A percentile compares a stretch with the other conserved stretches of the same genome.
Conservation (phyloP, 2,329 filamentous ascomycete genomes). For the Seiridium unicorne region DNA sequence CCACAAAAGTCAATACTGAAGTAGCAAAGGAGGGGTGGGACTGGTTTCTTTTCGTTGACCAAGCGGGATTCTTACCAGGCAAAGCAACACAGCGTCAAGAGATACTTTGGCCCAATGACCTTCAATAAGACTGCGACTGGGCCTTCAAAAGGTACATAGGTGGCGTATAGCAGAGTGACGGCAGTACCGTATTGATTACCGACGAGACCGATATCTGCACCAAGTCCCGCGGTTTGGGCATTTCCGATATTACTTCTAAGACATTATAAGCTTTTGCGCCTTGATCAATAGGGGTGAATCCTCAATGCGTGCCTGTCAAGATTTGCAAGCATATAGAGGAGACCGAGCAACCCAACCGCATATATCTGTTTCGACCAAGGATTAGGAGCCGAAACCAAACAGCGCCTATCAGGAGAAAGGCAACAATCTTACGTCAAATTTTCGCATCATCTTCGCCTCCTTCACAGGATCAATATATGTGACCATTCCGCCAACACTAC, state of each 20-base stretch:
- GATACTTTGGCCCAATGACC: constrained; percentile 24
- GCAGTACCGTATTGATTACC: constrained; percentile 29
- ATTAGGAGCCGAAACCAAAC: neutral
- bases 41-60: neutral
- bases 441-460: constrained; percentile 20
- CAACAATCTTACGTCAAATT: constrained; percentile 18
- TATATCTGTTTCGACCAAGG: constrained; percentile 16
- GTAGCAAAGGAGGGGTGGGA: neutral
- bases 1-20: too few species aligned
- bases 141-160: constrained; percentile 23
- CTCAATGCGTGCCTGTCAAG: constrained; percentile 19
- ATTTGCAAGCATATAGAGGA: constrained; percentile 30
- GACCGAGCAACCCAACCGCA: constrained; percentile 10
- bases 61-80: constrained; percentile 21
- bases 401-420: neutral
- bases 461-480: constrained; percentile 9
- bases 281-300: neutral
- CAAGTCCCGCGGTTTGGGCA: constrained; percentile 22
- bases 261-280: neutral
- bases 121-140: constrained; percentile 24
- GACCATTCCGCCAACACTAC: constrained; percentile 1
- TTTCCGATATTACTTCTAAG: constrained; percentile 20
- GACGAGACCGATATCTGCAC: constrained; percentile 23
- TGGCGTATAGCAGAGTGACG: constrained; percentile 28
- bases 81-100: constrained; percentile 21